Evolutionary conservation across 129 eudicot genomes (phyloP).

Genomic region (Pittosporum tobira): DNA sequence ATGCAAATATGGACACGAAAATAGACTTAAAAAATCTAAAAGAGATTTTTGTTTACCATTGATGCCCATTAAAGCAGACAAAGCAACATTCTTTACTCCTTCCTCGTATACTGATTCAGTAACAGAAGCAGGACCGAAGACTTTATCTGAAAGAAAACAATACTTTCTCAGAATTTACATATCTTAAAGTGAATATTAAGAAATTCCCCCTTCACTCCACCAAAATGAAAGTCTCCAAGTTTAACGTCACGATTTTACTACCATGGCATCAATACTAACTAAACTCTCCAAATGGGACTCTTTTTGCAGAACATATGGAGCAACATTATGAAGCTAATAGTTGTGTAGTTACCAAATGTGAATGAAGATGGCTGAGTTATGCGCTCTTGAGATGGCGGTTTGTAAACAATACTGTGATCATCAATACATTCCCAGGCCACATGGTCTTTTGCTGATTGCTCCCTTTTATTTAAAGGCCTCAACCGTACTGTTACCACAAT

Average conservation of each 20-base stretch:
- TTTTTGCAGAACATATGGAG: too few species aligned
- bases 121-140: slow-evolving; percentile 63
- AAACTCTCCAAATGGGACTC: too few species aligned
- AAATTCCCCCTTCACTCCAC: too few species aligned
- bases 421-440: slow-evolving; percentile 87
- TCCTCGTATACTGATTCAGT: slow-evolving; percentile 83
- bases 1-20: not conserved
- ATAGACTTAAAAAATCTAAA: not conserved
- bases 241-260: too few species aligned
- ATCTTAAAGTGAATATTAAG: not conserved
- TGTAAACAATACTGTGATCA: slow-evolving; percentile 66
- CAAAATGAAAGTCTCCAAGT: too few species aligned
- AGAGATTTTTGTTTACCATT: slow-evolving; percentile 46
- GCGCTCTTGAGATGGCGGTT: slow-evolving; percentile 55
- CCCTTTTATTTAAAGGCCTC: slow-evolving; percentile 81
- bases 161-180: not conserved
- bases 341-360: slow-evolving; percentile 53
- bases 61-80: slow-evolving; percentile 91
- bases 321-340: not conserved
- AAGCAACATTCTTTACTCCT: slow-evolving; percentile 87
- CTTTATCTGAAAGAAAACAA: slow-evolving; percentile 54
- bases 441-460: slow-evolving; percentile 63
- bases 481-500: slow-evolving; percentile 88
- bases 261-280: too few species aligned
- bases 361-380: slow-evolving; percentile 52